These are phyloP conservation scores for Aspergillus indologenus DNA, from an alignment of 495 filamentous ascomycete species.

Conservation along the genomic window DNA sequence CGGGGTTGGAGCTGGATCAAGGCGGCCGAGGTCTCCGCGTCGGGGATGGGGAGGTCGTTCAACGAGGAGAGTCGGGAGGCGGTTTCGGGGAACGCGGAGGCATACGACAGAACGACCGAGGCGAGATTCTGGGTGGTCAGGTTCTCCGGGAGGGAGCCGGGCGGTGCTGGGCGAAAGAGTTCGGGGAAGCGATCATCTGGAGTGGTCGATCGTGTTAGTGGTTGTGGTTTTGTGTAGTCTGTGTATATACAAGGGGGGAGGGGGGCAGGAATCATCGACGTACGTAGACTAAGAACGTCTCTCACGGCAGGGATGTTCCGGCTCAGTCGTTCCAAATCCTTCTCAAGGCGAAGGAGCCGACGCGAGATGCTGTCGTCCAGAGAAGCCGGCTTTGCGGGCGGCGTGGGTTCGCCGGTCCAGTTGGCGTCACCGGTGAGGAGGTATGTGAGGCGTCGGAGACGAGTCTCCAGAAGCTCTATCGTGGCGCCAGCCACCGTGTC, in stretches of 20 bases:
- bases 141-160: constrained; percentile 39
- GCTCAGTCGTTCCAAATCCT: constrained; percentile 49
- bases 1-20: constrained; percentile 69
- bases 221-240: not conserved
- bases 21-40: constrained; percentile 59
- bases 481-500: constrained; percentile 50
- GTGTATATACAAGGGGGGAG: no score
- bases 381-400: constrained; percentile 36
- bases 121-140: constrained; percentile 44
- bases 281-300: constrained; percentile 51
- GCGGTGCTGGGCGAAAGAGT: constrained; percentile 48
- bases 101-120: constrained; percentile 72
- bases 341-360: constrained; percentile 64
- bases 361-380: constrained; percentile 45
- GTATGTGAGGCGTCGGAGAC: constrained; percentile 71
- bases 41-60: constrained; percentile 72
- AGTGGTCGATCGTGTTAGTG: constrained; percentile 19
- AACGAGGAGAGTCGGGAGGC: constrained; percentile 78
- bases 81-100: constrained; percentile 69
- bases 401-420: constrained; percentile 40
- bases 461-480: constrained; percentile 72
- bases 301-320: constrained; percentile 45
- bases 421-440: constrained; percentile 60
- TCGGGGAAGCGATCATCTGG: constrained; percentile 57
- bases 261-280: constrained; percentile 12